phyloP scores from a whole-genome alignment of 2,329 filamentous ascomycete genomes.

The Colletotrichum liriopes region DNA sequence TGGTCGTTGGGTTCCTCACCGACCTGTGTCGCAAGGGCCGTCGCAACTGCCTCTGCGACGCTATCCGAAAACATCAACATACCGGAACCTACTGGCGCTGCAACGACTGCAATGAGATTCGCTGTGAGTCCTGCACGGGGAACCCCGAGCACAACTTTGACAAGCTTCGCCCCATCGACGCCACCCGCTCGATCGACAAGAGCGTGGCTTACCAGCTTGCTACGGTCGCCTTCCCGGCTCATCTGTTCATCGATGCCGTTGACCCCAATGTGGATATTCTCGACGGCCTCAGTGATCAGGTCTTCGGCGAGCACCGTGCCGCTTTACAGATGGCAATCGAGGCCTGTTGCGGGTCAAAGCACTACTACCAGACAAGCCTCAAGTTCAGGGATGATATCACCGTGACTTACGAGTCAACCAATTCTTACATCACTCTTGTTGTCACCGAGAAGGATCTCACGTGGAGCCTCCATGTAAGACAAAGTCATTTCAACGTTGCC shows the following conservation, averaged over 20 bases:
- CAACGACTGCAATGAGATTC: conserved; percentile 52
- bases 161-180: conserved; percentile 23
- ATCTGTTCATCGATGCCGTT: not conserved
- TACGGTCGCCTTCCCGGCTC: conserved; percentile 13
- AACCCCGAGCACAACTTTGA: conserved; percentile 56
- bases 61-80: conserved; percentile 50
- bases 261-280: not conserved
- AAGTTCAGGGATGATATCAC: conserved; percentile 36
- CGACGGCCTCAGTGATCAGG: not conserved
- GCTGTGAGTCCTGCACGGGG: conserved; percentile 56
- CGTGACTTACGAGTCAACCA: conserved; percentile 34
- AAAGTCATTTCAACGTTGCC: not conserved
- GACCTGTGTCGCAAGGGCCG: conserved; percentile 45
- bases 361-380: conserved; percentile 28
- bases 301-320: conserved; percentile 6
- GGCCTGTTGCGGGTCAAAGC: conserved; percentile 3
- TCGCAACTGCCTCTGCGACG: conserved; percentile 55
- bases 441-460: conserved; percentile 20
- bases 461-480: conserved; percentile 42
- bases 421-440: conserved; percentile 35
- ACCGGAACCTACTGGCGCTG: conserved; percentile 48
- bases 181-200: not conserved
- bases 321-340: conserved; percentile 14
- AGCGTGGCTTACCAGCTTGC: conserved; percentile 6
- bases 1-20: conserved; percentile 27